Evolutionary conservation across 176 grass and related monocot genomes (phyloP), one percentile per base, ranked within the genome.

Genomic region (Aegilops bicornis): DNA sequence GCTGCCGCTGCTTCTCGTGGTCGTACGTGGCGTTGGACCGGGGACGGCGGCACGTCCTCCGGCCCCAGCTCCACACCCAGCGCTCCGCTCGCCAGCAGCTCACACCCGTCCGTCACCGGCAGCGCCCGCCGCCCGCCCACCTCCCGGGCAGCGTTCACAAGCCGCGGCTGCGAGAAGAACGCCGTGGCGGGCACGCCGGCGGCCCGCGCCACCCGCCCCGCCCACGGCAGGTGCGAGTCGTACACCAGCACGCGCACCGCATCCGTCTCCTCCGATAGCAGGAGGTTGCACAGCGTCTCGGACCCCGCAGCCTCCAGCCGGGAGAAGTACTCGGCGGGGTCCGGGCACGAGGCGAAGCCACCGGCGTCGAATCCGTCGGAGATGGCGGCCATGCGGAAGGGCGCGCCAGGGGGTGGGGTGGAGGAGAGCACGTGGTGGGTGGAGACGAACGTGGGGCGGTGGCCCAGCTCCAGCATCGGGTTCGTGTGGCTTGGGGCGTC

Each of bases 101-200:
- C 13, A 20, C 77, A 29, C 3, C 36, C 33, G 64, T 86, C 24
- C 48, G 36, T 71, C 17, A 43, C 25, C 11, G 77, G 77, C 65
- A 73, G 4, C 52, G 35, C 19, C 2, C 63, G 8, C 7, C 76
- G 76, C 75, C 72, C 19, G 83, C 60, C 37, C 12, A 86, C 64
- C 48, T 79, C 64, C 6, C 84, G 64, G 64, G 23, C 79, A 86
- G 33, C 0, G 64, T 86, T 23, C 31, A 70, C 84, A 0, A 48
- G 24, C 48, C 76, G 70, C 6, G 84, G 84, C 64, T 86, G 84
- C 11, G 76, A 45, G 2, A 86, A 13, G 48, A 86, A 86, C 6
- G 64, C 84, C 1, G 75, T 47, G 6, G 32, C 1, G 1, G 32
- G 2, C 3, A 86, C 74, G 45, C 84, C 63, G 15, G 32, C 32